Evolutionary conservation across 805 yeast species (phyloP).

Genomic region (Grigorovia humatica): DNA sequence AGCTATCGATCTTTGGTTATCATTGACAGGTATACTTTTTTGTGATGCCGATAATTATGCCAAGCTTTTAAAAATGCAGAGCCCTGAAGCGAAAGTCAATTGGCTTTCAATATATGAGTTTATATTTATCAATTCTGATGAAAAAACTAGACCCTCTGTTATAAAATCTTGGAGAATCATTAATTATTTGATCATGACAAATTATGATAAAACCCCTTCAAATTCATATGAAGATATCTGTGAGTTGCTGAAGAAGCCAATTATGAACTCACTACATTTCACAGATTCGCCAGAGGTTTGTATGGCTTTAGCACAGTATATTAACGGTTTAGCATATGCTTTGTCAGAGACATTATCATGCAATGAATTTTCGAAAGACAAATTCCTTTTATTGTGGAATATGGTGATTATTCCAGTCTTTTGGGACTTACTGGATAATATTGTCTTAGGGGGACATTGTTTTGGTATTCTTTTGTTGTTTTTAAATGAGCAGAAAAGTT

Average conservation of each 20-base stretch:
- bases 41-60: conserved; percentile 7
- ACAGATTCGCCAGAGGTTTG: neutral
- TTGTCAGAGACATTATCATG: neutral
- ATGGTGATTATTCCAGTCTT: neutral
- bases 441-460: neutral
- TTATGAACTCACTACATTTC: neutral
- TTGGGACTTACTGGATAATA: neutral
- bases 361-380: too few relatives aligned
- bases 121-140: conserved; percentile 9
- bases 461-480: neutral
- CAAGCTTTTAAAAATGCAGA: conserved; percentile 3
- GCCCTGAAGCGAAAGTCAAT: neutral
- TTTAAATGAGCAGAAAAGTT: neutral
- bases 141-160: conserved; percentile 10
- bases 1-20: conserved; percentile 25
- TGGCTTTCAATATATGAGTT: conserved; percentile 18
- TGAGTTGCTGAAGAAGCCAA: neutral
- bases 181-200: conserved; percentile 12
- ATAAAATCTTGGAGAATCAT: conserved; percentile 24
- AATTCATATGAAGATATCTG: neutral
- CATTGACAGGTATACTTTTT: conserved; percentile 19
- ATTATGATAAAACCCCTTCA: neutral
- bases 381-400: neutral
- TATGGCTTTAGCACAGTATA: neutral
- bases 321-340: conserved; percentile 12